Evolutionary conservation across 352 stramenopile species (phyloP), one percentile per base, ranked within the genome.

Genomic region (Phytophthora sojae): DNA sequence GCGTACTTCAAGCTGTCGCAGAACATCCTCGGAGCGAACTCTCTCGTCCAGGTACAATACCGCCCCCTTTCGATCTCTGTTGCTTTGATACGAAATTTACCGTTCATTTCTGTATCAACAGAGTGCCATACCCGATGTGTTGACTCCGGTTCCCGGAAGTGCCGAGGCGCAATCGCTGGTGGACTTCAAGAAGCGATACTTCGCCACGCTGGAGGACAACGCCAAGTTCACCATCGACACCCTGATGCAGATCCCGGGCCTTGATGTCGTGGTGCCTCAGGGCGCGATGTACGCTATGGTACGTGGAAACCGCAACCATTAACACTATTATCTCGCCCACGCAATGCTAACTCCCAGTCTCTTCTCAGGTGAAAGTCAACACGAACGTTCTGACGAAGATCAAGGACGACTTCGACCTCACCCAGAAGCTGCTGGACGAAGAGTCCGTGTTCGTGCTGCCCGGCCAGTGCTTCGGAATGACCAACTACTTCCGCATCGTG

Each of bases 221-320:
- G 88, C 89, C 30, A 87, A 80, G 53, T 91, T 98, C 62, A 93
- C 96, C 0, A 90, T 89, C 25, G 69, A 89, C 4, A 64, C 84
- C 2, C 66, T 98, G 17, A 73, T 73, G 42, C 81, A 86, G 35
- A 97, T 97, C 32, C 88, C 82, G 42, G 94, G 94, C 19, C 75
- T 99, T 7, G 67, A 92, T 25, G 91, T 98, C 6, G 82, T 97
- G 29, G 76, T 90, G 14, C 92, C 96, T 1, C 87, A 98, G 59
- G 97, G 97, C 9, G 95, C 97, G 37, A 99, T 99, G 95, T 99
- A 99, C 71, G 86, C 90, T 12, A 98, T 99, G 91, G 86, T 91
- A 73, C 56, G 79, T 66, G n/a, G 1, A n/a, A 15, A 44, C 29
- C 15, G 25, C 39, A 11, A n/a, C 15, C 21, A 8, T 47, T n/a